Percentiles rank a stretch among this genome's conserved stretches.
These are phyloP conservation scores for Cryptococcus deneoformans DNA, from an alignment of 1,284 basidiomycete genomes.

Conservation along the genomic window DNA sequence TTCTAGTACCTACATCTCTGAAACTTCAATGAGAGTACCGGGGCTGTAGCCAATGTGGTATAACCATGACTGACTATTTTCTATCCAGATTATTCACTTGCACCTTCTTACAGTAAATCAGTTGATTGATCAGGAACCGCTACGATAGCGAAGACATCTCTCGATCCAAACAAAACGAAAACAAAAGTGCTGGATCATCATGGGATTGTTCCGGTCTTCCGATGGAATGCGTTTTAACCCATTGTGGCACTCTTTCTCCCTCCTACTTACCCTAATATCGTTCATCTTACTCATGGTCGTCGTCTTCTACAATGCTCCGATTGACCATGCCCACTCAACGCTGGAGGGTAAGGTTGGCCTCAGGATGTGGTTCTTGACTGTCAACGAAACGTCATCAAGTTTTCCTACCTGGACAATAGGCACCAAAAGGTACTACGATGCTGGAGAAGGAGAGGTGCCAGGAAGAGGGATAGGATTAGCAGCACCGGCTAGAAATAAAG, in stretches of 20 bases:
- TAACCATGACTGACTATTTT: too few relatives aligned
- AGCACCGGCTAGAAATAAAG: neutral
- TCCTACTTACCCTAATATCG: constrained; percentile 9
- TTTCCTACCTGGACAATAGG: neutral
- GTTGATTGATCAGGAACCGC: too few relatives aligned
- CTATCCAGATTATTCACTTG: too few relatives aligned
- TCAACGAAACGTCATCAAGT: constrained; percentile 7
- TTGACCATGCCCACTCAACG: constrained; percentile 13
- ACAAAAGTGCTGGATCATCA: neutral
- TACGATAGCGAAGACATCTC: too few relatives aligned
- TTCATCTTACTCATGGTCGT: constrained; percentile 10
- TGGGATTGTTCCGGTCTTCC: constrained; percentile 7
- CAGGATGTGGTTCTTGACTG: constrained; percentile 10
- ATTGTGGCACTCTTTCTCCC: constrained; percentile 9
- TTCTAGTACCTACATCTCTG: too few relatives aligned
- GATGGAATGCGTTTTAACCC: constrained; percentile 8
- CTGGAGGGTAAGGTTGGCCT: constrained; percentile 10
- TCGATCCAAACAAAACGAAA: too few relatives aligned
- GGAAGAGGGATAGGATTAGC: neutral
- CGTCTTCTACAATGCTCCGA: constrained; percentile 13
- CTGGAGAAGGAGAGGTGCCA: neutral
- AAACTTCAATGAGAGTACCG: too few relatives aligned
- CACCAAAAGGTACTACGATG: neutral
- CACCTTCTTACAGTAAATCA: too few relatives aligned
- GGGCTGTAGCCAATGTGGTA: too few relatives aligned